Evolutionary conservation across 2,329 filamentous ascomycete genomes (phyloP).

Genomic region (Periconia macrospinosa): DNA sequence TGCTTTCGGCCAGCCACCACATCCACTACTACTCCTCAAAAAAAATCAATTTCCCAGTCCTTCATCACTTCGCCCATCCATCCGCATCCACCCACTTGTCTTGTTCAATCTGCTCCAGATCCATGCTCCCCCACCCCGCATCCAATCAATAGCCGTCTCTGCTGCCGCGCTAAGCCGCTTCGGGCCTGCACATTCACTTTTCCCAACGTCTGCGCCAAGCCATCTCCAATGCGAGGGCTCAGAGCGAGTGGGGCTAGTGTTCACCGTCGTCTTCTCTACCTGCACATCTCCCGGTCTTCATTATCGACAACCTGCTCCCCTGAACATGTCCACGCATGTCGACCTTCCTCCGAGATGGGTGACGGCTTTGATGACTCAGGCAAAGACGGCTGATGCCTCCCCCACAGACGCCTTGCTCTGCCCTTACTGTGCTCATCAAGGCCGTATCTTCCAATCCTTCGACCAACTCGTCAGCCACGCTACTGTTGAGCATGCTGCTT

Average conservation of each 20-base stretch:
- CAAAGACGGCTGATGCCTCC: constrained; percentile 23
- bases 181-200: constrained; percentile 1
- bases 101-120: background rate
- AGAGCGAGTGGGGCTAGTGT: constrained; percentile 7
- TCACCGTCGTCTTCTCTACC: constrained; percentile 6
- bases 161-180: constrained; percentile 42
- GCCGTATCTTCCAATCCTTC: constrained; percentile 30
- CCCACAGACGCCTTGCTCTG: constrained; percentile 24
- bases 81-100: no score
- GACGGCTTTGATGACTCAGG: constrained; percentile 29
- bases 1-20: background rate
- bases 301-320: constrained; percentile 2
- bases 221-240: constrained; percentile 1
- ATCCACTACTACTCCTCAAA: background rate
- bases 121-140: background rate
- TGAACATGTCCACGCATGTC: constrained; percentile 23
- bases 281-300: constrained; percentile 2
- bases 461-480: constrained; percentile 31
- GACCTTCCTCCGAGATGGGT: constrained; percentile 30
- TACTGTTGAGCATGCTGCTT: constrained; percentile 26
- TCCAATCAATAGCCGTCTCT: background rate
- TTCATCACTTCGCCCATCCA: no score
- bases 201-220: background rate
- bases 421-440: constrained; percentile 30
- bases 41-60: background rate